phyloP scores from a whole-genome alignment of 176 grass and related monocot species.

The Avena sativa region DNA sequence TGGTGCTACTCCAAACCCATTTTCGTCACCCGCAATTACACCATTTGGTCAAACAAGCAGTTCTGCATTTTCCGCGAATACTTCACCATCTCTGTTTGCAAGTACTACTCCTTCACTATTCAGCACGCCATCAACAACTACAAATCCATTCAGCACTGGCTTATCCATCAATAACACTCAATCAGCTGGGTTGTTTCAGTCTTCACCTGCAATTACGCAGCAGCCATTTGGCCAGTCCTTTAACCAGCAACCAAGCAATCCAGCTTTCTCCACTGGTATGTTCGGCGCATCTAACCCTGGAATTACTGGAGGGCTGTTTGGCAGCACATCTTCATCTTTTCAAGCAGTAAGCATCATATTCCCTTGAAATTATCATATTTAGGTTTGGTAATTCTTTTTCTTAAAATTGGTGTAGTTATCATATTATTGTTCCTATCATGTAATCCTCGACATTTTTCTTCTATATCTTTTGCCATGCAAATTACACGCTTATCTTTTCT shows the following conservation, averaged over 20 bases:
- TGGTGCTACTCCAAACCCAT: slow-evolving; percentile 52
- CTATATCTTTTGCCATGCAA: slow-evolving; percentile 11
- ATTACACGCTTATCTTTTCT: slow-evolving; percentile 27
- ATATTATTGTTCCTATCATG: slow-evolving; percentile 34
- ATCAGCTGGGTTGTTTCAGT: slow-evolving; percentile 70
- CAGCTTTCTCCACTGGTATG: slow-evolving; percentile 63
- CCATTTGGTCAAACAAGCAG: slow-evolving; percentile 66
- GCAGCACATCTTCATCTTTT: slow-evolving; percentile 62
- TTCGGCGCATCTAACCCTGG: slow-evolving; percentile 61
- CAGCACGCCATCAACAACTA: slow-evolving; percentile 43
- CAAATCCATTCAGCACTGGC: slow-evolving; percentile 57
- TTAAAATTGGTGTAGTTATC: not conserved
- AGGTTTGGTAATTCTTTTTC: not conserved
- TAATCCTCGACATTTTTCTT: slow-evolving; percentile 20
- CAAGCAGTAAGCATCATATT: slow-evolving; percentile 47
- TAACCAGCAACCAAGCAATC: slow-evolving; percentile 43
- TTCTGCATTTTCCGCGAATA: slow-evolving; percentile 61
- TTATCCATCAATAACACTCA: slow-evolving; percentile 62
- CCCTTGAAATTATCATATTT: slow-evolving; percentile 26
- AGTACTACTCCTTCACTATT: slow-evolving; percentile 51
- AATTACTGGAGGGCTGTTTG: slow-evolving; percentile 71
- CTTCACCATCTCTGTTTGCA: slow-evolving; percentile 53
- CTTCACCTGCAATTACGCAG: slow-evolving; percentile 59
- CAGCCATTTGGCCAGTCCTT: slow-evolving; percentile 62
- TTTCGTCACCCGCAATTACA: slow-evolving; percentile 41